Base-by-base conservation (phyloP, 305 asterid species). In the Fraxinus floribunda region DNA sequence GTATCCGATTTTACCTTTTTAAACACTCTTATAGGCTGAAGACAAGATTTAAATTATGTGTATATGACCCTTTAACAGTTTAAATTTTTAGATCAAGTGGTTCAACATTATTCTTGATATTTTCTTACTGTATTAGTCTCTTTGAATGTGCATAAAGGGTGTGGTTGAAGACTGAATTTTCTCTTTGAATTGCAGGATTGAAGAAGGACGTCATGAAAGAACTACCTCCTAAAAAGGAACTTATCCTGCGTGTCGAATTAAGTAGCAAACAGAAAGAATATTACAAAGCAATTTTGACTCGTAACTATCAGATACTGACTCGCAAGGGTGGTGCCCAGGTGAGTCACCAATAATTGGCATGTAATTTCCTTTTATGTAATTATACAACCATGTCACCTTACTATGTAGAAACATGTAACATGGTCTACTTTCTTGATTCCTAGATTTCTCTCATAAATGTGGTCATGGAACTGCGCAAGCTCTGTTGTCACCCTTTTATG, bases 281-380 rank as follows among this genome's bases (percentile, higher is more conserved):
- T 81, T 97, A 97, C 89, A 94, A 93, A 86, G 98, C 99, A 35
- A 94, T 97, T 78, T 84, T 97, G 89, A 94, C 98, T 24, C 98
- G 98, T 62, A 94, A 97, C 85, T 97, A 93, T 90, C 97, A 97
- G 92, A 86, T 92, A 86, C 89, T 97, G 80, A 92, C 98, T 80
- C 98, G 98, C 90, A 94, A 95, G 90, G 97, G 99, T 79, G 98
- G 98, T 84, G 92, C 98, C 26, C 98, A 96, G 92, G 99, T 96
- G 84, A 74, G 91, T 82, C 44, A 75, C 79, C 10, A 64, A 62
- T 76, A 77, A 73, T 68, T 73, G 52, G 72, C 68, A 39, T 85
- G 86, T 76, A 32, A 77, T 83, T 73, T 86, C 76, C 74, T 15
- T 75, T 44, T 81, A 75, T 84, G 15, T 73, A 78, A 76, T 75